These are phyloP conservation scores for Fistulinella prunicolor DNA, from an alignment of 768 basidiomycete species.

Conservation along the genomic window DNA sequence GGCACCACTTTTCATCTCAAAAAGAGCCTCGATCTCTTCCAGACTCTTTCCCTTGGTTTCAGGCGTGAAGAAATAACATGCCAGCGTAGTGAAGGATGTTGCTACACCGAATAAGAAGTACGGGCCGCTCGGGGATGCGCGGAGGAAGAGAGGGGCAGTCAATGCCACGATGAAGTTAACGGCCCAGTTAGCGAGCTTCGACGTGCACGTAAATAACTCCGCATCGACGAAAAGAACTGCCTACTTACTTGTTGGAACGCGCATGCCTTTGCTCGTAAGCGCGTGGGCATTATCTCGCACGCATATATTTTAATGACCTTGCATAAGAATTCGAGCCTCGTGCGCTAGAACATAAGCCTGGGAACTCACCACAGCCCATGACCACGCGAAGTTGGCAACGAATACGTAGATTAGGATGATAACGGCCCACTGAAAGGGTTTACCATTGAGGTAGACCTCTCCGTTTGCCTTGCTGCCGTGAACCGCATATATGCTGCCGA, in stretches of 20 bases:
- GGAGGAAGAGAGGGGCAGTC: conserved; percentile 46
- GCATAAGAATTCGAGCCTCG: neutral
- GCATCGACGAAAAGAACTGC: neutral
- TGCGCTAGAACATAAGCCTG: neutral
- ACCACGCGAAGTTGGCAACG: conserved; percentile 40
- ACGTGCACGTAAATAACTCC: conserved; percentile 5
- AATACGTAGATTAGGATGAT: conserved; percentile 49
- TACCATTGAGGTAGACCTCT: conserved; percentile 21
- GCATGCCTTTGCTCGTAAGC: conserved; percentile 43
- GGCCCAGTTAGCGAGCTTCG: conserved; percentile 25
- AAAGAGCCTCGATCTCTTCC: conserved; percentile 41
- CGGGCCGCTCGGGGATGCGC: conserved; percentile 41
- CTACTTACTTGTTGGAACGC: conserved; percentile 42
- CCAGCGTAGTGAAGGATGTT: conserved; percentile 34
- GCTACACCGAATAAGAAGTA: conserved; percentile 47
- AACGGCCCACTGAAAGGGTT: conserved; percentile 34
- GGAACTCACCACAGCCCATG: conserved; percentile 41
- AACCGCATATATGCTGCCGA: conserved; percentile 43
- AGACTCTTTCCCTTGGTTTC: conserved; percentile 45
- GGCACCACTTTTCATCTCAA: conserved; percentile 22
- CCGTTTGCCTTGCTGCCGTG: conserved; percentile 32
- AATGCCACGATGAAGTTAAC: conserved; percentile 45
- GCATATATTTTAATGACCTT: conserved; percentile 38
- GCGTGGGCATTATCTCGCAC: conserved; percentile 48
- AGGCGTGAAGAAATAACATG: conserved; percentile 40